Evolutionary conservation across 2,329 filamentous ascomycete genomes (phyloP).

Genomic region (Stemphylium beticola): DNA sequence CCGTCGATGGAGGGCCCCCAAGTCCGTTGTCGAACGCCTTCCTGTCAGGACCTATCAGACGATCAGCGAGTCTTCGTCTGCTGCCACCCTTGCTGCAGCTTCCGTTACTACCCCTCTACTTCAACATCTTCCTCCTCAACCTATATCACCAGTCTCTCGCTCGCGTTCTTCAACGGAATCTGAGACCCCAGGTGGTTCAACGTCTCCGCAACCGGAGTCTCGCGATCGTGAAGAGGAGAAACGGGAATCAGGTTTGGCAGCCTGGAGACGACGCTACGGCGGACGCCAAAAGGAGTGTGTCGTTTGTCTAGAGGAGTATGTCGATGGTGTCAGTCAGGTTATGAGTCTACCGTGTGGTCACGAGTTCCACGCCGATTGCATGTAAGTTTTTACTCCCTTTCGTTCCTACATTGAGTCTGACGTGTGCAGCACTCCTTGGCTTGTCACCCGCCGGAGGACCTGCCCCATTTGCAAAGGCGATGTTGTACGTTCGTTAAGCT

Average conservation of each 20-base stretch:
- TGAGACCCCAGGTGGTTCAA: conserved; percentile 56
- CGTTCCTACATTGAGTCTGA: conserved; percentile 19
- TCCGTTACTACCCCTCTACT: conserved; percentile 83
- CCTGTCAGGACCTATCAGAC: conserved; percentile 96
- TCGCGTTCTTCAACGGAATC: conserved; percentile 71
- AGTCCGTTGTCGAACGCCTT: conserved; percentile 92
- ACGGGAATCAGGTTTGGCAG: conserved; percentile 55
- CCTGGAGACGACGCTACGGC: conserved; percentile 65
- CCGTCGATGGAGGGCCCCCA: conserved; percentile 93
- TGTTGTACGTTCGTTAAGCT: conserved; percentile 67
- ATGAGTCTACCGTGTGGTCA: conserved; percentile 98
- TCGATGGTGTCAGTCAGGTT: conserved; percentile 90
- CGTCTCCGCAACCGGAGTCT: conserved; percentile 32
- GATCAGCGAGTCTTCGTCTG: conserved; percentile 65
- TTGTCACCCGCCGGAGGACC: conserved; percentile 93
- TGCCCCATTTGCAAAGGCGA: conserved; percentile 99
- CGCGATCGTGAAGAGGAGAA: conserved; percentile 59
- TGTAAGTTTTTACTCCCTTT: conserved; percentile 68
- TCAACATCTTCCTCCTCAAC: conserved; percentile 51
- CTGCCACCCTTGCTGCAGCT: conserved; percentile 68
- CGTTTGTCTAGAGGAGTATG: conserved; percentile 94
- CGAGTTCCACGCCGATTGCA: conserved; percentile 98
- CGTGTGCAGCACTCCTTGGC: conserved; percentile 81
- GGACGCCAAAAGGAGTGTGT: conserved; percentile 84
- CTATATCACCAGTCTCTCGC: conserved; percentile 55